Base-by-base conservation (phyloP, 2,329 filamentous ascomycete species). In the Pseudohalonectria lignicola region DNA sequence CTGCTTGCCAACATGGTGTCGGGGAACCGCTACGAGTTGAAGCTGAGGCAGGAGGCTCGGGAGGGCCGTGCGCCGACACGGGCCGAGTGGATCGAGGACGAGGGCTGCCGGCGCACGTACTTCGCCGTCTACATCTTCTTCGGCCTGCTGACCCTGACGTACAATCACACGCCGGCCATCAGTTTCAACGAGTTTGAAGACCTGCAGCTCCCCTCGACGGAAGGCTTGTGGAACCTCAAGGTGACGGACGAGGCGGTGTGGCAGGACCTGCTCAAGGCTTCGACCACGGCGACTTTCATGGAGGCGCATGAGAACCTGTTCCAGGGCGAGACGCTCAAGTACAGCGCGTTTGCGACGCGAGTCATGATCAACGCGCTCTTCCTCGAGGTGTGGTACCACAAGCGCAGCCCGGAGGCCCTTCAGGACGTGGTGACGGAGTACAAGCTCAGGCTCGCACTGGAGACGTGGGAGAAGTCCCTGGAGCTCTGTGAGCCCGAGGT, bases 91-190 rank as follows among this genome's bases (percentile, higher is more conserved):
- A 80, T 96, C 32, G 87, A 94, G 52, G 92, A 98, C 53, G 92
- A 98, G 62, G 87, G 90, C 36, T 95, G 92, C 59, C 79, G 90
- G 42, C 85, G 92, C 43, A 96, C 92, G 1, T 98, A 96, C 64
- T 98, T 94, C 53, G 90, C 92, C 1, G 92, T 96, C 43, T 98
- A 96, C 67, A 94, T 96, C 60, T 96, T 96, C 74, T 96, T 96
- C 54, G 92, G 92, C 40, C 73, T 96, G 52, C 65, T 96, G 50
- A 96, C 92, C 1, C 62, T 98, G 60, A 93, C 90, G 0, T 98
- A 93, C 72, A 96, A 96, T 57, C 92, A 96, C 62, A 96, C 90
- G 1, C 92, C 92, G 11, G 90, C 88, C 23, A 95, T 98, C 66
- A 88, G 86, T 62, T 95, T 95, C 69, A 94, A 95, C 58, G 92